Evolutionary conservation across 2,329 filamentous ascomycete species (phyloP), one percentile per base, ranked within the genome.

Genomic region (Ambrosiella xylebori): DNA sequence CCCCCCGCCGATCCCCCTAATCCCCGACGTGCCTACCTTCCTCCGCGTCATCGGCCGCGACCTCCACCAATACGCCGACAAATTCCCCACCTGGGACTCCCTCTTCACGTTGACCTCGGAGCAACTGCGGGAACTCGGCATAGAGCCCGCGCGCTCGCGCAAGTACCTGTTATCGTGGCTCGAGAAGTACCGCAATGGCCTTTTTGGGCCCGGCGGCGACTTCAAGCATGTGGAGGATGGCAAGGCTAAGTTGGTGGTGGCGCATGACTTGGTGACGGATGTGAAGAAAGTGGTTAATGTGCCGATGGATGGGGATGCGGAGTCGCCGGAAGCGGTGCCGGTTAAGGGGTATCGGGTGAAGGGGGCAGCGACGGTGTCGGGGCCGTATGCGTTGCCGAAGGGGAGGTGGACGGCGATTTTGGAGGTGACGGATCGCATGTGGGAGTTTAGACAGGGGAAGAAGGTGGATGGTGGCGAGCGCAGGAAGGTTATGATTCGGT

Each of bases 381-480:
- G 91, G 0, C 86, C 86, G 1, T 85, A 82, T 65, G 79, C 89
- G 5, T 74, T 84, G 66, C 80, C 82, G 3, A 67, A 90, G 36
- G 79, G 79, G 1, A 77, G 80, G 1, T 72, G 74, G 45, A 82
- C 80, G 7, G 86, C 84, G 9, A 74, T 76, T 56, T 76, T 97
- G 64, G 75, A 76, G 62, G 77, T 87, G 19, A 81, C 83, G 59
- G 90, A 96, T 69, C 89, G 91, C 8, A 85, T 97, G 75, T 97
- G 91, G 93, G 91, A 97, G 74, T 77, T 89, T 65, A 84, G 79
- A 68, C 79, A 84, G 65, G 91, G 93, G 36, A 81, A 82, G 66
- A 97, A 97, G 82, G 84, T 98, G 64, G 90, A 97, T 71, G 93
- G 93, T 67, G 93, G 93, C 76, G 93, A 98, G 76, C 83, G 93